Conservation (phyloP, 495 filamentous ascomycete species). For the Penicillium canescens region DNA sequence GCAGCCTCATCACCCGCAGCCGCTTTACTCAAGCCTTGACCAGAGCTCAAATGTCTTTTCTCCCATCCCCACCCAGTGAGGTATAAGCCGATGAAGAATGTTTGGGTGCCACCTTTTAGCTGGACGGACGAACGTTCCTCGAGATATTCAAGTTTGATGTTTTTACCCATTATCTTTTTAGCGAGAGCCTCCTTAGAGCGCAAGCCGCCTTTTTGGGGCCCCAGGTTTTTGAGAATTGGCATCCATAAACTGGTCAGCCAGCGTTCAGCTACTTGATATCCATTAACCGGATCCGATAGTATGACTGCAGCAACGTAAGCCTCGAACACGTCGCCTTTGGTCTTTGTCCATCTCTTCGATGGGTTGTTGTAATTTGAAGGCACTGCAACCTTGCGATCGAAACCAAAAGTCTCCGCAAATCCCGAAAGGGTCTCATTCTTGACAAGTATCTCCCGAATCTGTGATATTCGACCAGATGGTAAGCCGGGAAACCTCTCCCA, state of each 20-base stretch:
- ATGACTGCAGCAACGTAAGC: slow-evolving; percentile 81
- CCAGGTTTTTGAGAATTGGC: slow-evolving; percentile 35
- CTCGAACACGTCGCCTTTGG: slow-evolving; percentile 82
- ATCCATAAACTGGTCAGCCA: slow-evolving; percentile 77
- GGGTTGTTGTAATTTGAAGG: slow-evolving; percentile 41
- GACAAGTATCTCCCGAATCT: slow-evolving; percentile 67
- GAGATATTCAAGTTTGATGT: slow-evolving; percentile 65
- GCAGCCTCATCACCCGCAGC: slow-evolving; percentile 76
- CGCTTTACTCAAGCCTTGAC: slow-evolving; percentile 67
- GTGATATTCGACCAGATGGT: slow-evolving; percentile 58
- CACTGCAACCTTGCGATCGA: slow-evolving; percentile 60
- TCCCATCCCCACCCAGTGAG: slow-evolving; percentile 73
- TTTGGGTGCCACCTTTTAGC: slow-evolving; percentile 57
- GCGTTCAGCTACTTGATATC: slow-evolving; percentile 55
- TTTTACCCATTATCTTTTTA: slow-evolving; percentile 55
- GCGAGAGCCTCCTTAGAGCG: slow-evolving; percentile 56
- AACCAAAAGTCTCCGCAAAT: slow-evolving; percentile 65
- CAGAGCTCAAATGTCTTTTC: slow-evolving; percentile 63
- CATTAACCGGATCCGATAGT: slow-evolving; percentile 59
- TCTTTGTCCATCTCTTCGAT: slow-evolving; percentile 61
- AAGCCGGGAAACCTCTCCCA: slow-evolving; percentile 61
- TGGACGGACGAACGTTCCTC: slow-evolving; percentile 53
- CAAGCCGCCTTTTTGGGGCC: slow-evolving; percentile 37
- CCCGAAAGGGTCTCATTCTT: slow-evolving; percentile 74
- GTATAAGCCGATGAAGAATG: slow-evolving; percentile 70